These are phyloP conservation scores for Rhizoclosmatium globosum DNA, from an alignment of 192 early-diverging fungal genomes.

Conservation along the genomic window DNA sequence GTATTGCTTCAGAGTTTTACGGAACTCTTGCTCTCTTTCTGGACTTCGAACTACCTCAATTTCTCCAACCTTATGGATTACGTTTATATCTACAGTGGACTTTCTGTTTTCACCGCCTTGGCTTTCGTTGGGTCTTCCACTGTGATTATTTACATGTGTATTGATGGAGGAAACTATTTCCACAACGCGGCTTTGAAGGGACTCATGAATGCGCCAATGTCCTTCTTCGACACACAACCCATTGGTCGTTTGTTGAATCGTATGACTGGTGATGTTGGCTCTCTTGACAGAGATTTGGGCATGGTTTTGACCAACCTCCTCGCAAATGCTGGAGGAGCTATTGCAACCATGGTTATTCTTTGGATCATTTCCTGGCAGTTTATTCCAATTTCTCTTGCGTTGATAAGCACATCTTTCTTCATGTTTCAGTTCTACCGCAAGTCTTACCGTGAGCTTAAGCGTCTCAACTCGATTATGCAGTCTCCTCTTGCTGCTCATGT, in stretches of 20 bases:
- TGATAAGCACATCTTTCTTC: neutral
- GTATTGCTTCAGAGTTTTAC: neutral
- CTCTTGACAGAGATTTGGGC: neutral
- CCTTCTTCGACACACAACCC: too few relatives aligned
- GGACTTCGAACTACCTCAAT: constrained; percentile 10
- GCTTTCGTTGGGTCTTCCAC: neutral
- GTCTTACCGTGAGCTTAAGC: too few relatives aligned
- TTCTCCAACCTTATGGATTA: neutral
- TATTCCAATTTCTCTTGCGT: neutral
- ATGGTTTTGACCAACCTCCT: neutral
- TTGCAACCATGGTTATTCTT: constrained; percentile 3
- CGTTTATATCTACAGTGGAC: too few relatives aligned
- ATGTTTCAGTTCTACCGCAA: too few relatives aligned
- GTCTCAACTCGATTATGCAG: too few relatives aligned
- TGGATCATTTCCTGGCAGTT: too few relatives aligned
- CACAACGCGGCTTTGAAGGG: constrained; percentile 56
- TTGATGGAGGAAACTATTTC: neutral
- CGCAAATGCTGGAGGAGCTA: neutral
- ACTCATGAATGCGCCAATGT: constrained; percentile 62
- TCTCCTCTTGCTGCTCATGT: too few relatives aligned
- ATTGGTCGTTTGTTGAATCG: constrained; percentile 76
- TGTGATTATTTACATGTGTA: neutral
- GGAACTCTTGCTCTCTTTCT: neutral
- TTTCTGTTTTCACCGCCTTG: neutral
- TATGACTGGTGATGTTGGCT: constrained; percentile 5